These are phyloP conservation scores for Scortechinia acanthostroma DNA, from an alignment of 2,329 filamentous ascomycete species.

Conservation along the genomic window DNA sequence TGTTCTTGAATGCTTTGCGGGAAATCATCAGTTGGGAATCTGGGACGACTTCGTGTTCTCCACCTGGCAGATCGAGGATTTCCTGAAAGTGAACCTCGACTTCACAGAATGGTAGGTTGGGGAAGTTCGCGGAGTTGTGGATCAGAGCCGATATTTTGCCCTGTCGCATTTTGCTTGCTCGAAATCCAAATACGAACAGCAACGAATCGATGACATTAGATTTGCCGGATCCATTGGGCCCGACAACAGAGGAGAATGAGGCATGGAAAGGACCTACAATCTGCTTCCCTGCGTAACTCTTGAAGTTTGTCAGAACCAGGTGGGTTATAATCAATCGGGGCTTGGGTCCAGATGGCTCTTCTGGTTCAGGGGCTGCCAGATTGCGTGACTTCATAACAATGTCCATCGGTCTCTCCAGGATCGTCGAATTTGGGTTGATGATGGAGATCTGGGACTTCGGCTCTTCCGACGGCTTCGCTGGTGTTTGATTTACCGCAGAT, in stretches of 20 bases:
- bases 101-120: slow-evolving; percentile 83
- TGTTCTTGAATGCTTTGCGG: slow-evolving; percentile 91
- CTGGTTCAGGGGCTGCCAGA: slow-evolving; percentile 57
- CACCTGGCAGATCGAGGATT: slow-evolving; percentile 79
- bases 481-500: slow-evolving; percentile 50
- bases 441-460: slow-evolving; percentile 38
- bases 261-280: slow-evolving; percentile 94
- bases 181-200: slow-evolving; percentile 97
- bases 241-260: slow-evolving; percentile 95
- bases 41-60: slow-evolving; percentile 70
- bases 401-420: slow-evolving; percentile 85
- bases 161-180: slow-evolving; percentile 98
- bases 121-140: slow-evolving; percentile 85
- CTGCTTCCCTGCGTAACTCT: slow-evolving; percentile 92
- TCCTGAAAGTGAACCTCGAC: slow-evolving; percentile 96
- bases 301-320: slow-evolving; percentile 90
- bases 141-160: slow-evolving; percentile 97
- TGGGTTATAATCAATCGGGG: slow-evolving; percentile 88
- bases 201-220: slow-evolving; percentile 98
- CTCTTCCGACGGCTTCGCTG: slow-evolving; percentile 30
- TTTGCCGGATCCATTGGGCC: slow-evolving; percentile 95
- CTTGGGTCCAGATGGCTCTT: slow-evolving; percentile 66
- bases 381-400: slow-evolving; percentile 83
- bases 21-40: slow-evolving; percentile 83
- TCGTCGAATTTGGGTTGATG: slow-evolving; percentile 67